Conservation (phyloP, 106 monocot species). For the Dioscorea dumetorum region DNA sequence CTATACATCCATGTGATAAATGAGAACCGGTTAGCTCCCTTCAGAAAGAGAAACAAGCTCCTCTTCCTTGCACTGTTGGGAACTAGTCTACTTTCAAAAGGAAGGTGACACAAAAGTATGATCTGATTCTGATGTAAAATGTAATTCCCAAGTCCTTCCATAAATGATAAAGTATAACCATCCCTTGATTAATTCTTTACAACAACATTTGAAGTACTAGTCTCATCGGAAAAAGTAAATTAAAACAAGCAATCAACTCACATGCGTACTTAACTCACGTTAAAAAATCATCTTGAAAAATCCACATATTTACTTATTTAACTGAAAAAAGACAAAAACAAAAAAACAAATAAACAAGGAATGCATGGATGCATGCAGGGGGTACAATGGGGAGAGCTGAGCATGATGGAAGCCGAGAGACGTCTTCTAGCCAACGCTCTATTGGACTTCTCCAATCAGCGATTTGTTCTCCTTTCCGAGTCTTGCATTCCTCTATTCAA, state of each 20-base stretch:
- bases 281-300: background rate
- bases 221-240: no score
- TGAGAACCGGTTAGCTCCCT: no score
- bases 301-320: background rate
- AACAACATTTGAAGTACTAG: no score
- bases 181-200: no score
- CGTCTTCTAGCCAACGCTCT: conserved; percentile 29
- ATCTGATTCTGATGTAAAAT: no score
- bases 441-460: conserved; percentile 18
- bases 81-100: no score
- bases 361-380: conserved; percentile 8
- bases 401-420: conserved; percentile 28
- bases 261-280: background rate
- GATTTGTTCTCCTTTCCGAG: conserved; percentile 35
- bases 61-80: no score
- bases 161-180: no score
- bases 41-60: background rate
- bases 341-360: background rate
- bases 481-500: conserved; percentile 26
- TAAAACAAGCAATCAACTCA: background rate
- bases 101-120: no score
- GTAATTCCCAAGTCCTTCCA: no score
- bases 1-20: background rate
- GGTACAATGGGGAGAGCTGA: conserved; percentile 12
- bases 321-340: background rate